These are phyloP conservation scores for Cladophialophora chaetospira DNA, from an alignment of 2,329 filamentous ascomycete genomes.

Conservation along the genomic window DNA sequence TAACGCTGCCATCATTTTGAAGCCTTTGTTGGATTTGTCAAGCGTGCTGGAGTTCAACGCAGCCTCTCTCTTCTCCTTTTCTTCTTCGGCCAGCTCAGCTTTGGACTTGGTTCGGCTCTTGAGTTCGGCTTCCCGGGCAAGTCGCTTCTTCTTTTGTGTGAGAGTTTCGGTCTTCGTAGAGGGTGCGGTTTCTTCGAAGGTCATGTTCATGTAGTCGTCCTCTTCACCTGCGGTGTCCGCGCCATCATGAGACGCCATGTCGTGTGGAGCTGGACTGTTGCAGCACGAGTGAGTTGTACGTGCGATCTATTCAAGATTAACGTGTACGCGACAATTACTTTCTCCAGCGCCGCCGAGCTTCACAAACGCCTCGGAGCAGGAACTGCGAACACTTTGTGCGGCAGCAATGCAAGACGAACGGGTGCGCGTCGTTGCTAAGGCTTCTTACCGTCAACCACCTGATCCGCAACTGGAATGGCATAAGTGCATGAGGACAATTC, in stretches of 20 bases:
- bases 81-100: constrained; percentile 75
- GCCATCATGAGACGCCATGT: constrained; percentile 10
- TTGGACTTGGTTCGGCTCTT: constrained; percentile 72
- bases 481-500: no score
- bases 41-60: constrained; percentile 76
- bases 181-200: constrained; percentile 67
- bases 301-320: not conserved
- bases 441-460: no score
- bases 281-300: not conserved
- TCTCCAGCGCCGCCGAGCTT: not conserved
- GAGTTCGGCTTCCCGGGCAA: constrained; percentile 63
- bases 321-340: no score
- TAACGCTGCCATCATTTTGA: constrained; percentile 96
- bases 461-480: not conserved
- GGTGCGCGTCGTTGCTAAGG: no score
- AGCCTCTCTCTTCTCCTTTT: constrained; percentile 69
- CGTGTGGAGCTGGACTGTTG: not conserved
- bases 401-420: no score
- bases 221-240: constrained; percentile 54
- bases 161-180: constrained; percentile 60
- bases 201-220: constrained; percentile 98
- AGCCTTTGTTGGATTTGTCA: constrained; percentile 71
- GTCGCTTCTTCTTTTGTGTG: constrained; percentile 60
- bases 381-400: no score
- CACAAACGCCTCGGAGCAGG: no score